Evolutionary conservation across 805 yeast genomes (phyloP), one percentile per base, ranked within the genome.

Genomic region (Candida alai): DNA sequence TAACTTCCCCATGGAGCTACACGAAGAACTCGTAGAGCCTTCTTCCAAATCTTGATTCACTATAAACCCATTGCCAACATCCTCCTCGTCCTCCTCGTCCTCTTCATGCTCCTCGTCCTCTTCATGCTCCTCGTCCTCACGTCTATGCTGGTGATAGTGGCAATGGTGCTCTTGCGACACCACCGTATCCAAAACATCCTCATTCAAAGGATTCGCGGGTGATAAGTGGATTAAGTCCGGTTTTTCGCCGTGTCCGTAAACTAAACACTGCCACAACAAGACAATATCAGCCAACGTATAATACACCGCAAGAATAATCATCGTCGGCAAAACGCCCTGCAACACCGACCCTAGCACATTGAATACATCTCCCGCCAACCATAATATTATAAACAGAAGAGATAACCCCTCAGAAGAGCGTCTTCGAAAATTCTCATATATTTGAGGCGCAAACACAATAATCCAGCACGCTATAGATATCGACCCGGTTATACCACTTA

Each of bases 391-490:
- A 58, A 93, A 93, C 42, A 84, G 66, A 24, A 89, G 60, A 6
- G 97, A 88, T 13, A 93, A 70, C 5, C 97, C 97, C 36, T 93
- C 97, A 5, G 95, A 79, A 22, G 88, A 78, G 56, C 85, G 80
- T 51, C 97, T 67, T 41, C 73, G 70, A 52, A 85, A 88, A 45
- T 89, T 90, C 54, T 93, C 97, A 58, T 87, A 89, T 28, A 93
- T 83, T 55, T 90, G 97, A 8, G 97, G 97, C 24, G 95, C 94
- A 68, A 93, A 90, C 12, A 90, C 98, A 31, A 93, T 89, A 40
- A 93, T 82, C 98, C 98, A 90, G 57, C 97, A 93, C 11, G 97
- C 95, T 30, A 90, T 76, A 13, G 97, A 90, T 22, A 93, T 87
- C 9, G 95, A 86, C 40, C 83, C 85, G 13, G 84, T 78, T 36